These are phyloP conservation scores for Fusarium begoniae DNA, from an alignment of 2,329 filamentous ascomycete genomes.

Conservation along the genomic window DNA sequence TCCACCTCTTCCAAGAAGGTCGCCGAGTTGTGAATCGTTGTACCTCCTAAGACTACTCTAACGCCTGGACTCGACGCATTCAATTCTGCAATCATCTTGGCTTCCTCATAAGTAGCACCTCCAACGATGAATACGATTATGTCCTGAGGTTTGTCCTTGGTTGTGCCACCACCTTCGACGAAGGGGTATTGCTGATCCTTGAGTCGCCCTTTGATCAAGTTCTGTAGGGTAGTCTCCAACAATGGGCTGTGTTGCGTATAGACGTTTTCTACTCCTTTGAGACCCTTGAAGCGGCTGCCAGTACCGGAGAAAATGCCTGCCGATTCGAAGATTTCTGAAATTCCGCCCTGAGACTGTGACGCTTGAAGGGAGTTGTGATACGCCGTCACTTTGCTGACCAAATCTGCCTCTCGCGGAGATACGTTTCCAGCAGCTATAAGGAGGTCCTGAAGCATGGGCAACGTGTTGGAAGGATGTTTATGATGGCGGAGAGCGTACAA, in stretches of 20 bases:
- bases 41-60: constrained; percentile 88
- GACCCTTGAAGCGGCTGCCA: constrained; percentile 86
- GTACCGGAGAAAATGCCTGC: constrained; percentile 91
- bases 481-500: constrained; percentile 96
- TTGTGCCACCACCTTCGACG: constrained; percentile 85
- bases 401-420: constrained; percentile 75
- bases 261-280: constrained; percentile 98
- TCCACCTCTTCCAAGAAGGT: constrained; percentile 93
- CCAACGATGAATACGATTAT: constrained; percentile 95
- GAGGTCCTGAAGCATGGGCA: constrained; percentile 87
- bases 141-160: constrained; percentile 95
- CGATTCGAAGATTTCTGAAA: constrained; percentile 92
- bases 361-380: constrained; percentile 91
- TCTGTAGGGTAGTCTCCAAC: constrained; percentile 87
- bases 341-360: constrained; percentile 77
- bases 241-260: constrained; percentile 97
- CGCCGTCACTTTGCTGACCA: constrained; percentile 82
- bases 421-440: constrained; percentile 86
- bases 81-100: constrained; percentile 93
- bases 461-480: constrained; percentile 83
- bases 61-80: constrained; percentile 92
- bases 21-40: constrained; percentile 85
- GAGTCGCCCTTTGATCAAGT: constrained; percentile 89
- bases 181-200: constrained; percentile 92
- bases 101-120: constrained; percentile 94